Conservation (phyloP, 805 yeast species). For the Wickerhamiella slavikovae region DNA sequence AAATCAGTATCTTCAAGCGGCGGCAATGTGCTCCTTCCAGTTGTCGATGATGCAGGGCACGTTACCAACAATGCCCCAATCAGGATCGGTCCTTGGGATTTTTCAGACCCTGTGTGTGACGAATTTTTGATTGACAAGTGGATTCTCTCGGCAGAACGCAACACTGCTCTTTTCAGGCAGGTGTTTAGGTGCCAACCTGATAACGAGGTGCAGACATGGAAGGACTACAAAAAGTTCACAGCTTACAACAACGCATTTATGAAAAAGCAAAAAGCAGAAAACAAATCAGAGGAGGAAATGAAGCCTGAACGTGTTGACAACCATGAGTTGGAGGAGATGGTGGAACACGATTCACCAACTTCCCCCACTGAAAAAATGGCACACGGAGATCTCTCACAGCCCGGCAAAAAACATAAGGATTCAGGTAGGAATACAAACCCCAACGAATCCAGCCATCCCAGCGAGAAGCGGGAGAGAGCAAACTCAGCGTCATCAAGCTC, state of each 20-base stretch:
- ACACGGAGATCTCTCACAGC: neutral
- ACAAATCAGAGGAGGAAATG: conserved; percentile 28
- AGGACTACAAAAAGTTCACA: conserved; percentile 56
- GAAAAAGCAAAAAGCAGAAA: conserved; percentile 26
- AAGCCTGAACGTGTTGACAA: conserved; percentile 11
- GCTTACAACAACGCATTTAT: conserved; percentile 18
- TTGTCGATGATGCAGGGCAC: conserved; percentile 11
- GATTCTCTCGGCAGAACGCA: conserved; percentile 58
- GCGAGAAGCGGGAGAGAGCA: too few species aligned
- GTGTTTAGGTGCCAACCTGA: conserved; percentile 94
- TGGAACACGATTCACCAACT: neutral
- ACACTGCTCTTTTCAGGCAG: conserved; percentile 60
- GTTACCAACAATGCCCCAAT: conserved; percentile 19
- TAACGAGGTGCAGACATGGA: conserved; percentile 76
- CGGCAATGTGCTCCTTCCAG: neutral
- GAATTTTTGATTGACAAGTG: conserved; percentile 71
- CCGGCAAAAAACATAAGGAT: too few species aligned
- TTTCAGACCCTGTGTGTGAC: conserved; percentile 72
- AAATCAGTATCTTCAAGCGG: neutral
- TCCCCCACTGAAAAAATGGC: neutral
- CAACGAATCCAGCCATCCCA: neutral
- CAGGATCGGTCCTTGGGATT: conserved; percentile 67
- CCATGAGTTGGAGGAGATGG: conserved; percentile 4
- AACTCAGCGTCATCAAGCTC: too few species aligned
- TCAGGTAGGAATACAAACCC: too few species aligned